Evolutionary conservation across 2,329 filamentous ascomycete species (phyloP).

Genomic region (Chrysosporium keratinophilum): DNA sequence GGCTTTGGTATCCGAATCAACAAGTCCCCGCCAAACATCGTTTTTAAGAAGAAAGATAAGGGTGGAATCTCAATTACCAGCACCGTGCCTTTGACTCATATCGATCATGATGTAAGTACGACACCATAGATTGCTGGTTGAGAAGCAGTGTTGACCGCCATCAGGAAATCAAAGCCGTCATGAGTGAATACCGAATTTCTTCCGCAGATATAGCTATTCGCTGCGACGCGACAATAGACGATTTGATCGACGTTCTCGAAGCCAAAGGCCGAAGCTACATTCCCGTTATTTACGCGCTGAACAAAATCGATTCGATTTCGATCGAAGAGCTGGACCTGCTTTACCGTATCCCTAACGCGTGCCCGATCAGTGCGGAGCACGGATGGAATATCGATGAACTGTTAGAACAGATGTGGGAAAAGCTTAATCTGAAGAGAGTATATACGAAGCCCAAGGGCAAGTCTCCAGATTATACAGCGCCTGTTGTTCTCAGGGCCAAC

Average conservation of each 20-base stretch:
- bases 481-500: conserved; percentile 74
- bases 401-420: conserved; percentile 97
- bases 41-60: conserved; percentile 99
- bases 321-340: conserved; percentile 95
- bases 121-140: background rate
- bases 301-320: conserved; percentile 97
- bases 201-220: conserved; percentile 96
- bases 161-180: conserved; percentile 88
- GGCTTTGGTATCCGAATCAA: conserved; percentile 97
- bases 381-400: conserved; percentile 98
- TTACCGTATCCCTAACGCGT: conserved; percentile 93
- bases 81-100: conserved; percentile 82
- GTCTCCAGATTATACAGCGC: conserved; percentile 80
- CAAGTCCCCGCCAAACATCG: conserved; percentile 92
- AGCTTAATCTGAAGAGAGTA: conserved; percentile 77
- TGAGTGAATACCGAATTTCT: conserved; percentile 92
- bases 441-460: conserved; percentile 98
- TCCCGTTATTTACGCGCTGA: conserved; percentile 95
- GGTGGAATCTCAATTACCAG: conserved; percentile 93
- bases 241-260: conserved; percentile 90
- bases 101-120: conserved; percentile 60
- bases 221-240: conserved; percentile 94
- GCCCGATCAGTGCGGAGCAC: conserved; percentile 92
- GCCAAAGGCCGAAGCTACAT: conserved; percentile 93
- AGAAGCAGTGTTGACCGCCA: background rate